phyloP scores from a whole-genome alignment of 179 eudicot species.

The Beta macrorhiza region DNA sequence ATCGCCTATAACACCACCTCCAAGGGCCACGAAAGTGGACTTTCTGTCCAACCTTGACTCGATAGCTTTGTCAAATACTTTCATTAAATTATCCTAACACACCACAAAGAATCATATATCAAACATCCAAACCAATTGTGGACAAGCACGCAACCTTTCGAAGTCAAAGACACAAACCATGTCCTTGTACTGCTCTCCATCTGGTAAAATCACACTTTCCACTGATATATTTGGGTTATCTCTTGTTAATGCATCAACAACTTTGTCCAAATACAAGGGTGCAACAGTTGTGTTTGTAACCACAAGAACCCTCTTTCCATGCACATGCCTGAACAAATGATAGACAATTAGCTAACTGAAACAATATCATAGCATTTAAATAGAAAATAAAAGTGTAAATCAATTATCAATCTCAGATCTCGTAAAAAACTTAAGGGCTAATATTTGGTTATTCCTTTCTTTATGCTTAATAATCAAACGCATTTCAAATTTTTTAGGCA shows the following conservation, averaged over 20 bases:
- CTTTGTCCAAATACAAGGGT: slow-evolving; percentile 87
- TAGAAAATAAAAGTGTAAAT: too few relatives aligned
- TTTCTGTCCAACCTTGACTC: slow-evolving; percentile 91
- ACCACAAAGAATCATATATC: neutral
- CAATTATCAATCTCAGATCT: neutral
- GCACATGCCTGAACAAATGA: slow-evolving; percentile 67
- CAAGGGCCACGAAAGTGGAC: slow-evolving; percentile 92
- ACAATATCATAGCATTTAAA: neutral
- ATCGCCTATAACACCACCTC: slow-evolving; percentile 98
- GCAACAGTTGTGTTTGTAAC: slow-evolving; percentile 95
- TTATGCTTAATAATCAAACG: neutral
- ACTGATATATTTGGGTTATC: slow-evolving; percentile 78
- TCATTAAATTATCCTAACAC: slow-evolving; percentile 77
- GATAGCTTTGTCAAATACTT: slow-evolving; percentile 93
- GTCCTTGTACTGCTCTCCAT: slow-evolving; percentile 88
- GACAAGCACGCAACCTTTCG: neutral
- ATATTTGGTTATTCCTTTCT: neutral
- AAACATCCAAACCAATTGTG: neutral
- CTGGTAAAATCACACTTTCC: slow-evolving; percentile 83
- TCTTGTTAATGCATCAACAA: slow-evolving; percentile 65
- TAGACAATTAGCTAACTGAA: slow-evolving; percentile 7
- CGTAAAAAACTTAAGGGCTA: neutral
- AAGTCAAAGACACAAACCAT: slow-evolving; percentile 56
- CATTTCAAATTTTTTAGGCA: neutral
- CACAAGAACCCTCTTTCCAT: slow-evolving; percentile 87